Evolutionary conservation across 2,329 filamentous ascomycete genomes (phyloP).

Genomic region (Pseudogymnoascus sp.): DNA sequence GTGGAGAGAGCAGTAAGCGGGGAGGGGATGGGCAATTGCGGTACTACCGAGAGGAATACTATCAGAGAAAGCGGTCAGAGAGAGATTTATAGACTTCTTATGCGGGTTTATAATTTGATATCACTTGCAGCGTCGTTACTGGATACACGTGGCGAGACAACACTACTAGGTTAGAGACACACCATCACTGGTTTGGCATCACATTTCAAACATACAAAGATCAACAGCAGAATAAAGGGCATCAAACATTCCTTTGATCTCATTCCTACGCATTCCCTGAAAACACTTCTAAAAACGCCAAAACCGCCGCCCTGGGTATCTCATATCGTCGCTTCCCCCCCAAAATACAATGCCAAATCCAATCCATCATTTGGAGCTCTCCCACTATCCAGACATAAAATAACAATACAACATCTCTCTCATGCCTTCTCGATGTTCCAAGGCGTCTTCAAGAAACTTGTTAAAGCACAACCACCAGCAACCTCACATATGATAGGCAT

Average conservation of each 20-base stretch:
- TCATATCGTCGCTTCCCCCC: background rate
- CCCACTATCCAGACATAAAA: background rate
- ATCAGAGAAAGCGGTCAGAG: background rate
- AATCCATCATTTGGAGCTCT: background rate
- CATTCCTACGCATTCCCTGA: background rate
- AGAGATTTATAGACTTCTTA: background rate
- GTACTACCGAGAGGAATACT: background rate
- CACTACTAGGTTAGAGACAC: background rate
- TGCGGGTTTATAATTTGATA: background rate
- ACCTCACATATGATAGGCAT: background rate
- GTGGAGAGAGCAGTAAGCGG: background rate
- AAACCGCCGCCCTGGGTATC: background rate
- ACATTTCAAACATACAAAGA: background rate
- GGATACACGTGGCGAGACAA: conserved; percentile 5
- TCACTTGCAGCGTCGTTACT: background rate
- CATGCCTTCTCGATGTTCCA: no score
- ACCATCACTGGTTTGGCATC: background rate
- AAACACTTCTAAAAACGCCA: background rate
- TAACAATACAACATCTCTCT: background rate
- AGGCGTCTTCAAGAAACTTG: background rate
- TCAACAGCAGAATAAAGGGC: background rate
- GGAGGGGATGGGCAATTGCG: background rate
- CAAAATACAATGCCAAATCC: background rate
- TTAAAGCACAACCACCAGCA: background rate
- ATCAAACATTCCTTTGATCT: background rate